Base-by-base conservation (phyloP, 2,329 filamentous ascomycete genomes). In the Penicillium corylophilum region DNA sequence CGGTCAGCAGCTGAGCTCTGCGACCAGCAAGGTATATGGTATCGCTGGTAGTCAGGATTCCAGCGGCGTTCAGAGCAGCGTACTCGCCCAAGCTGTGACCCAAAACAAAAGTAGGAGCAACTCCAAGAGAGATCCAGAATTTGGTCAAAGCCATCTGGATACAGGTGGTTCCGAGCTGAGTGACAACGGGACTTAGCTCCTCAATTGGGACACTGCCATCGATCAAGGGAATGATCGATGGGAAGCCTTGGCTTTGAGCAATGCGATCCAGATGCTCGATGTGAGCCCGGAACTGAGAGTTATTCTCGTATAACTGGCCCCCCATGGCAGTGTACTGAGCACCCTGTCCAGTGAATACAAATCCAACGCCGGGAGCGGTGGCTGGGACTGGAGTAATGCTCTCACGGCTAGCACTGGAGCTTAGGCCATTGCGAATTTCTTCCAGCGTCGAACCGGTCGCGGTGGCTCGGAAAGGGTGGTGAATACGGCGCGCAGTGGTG, bases 401-500 rank as follows among this genome's bases (percentile, higher is more conserved):
- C 13, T 63, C 60, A 18, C 60, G 56, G 39, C 42, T 57, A 24
- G 54, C 51, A 13, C 54, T 60, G 13, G 58, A 47, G 16, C 46
- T 55, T 36, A 70, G 44, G 6, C 35, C 46, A 16, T 46, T 39
- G 6, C 55, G 40, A 12, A 64, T 55, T 22, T 57, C 56, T 18
- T 56, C 57, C 40, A 63, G 26, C 15, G 60, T 61, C 2, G 64
- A 60, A 3, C 64, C 66, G 15, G 54, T 51, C 4, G 64, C 60
- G 33, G 58, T 57, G 1, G 64, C 59, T 22, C 67, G 57, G 55
- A 66, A 69, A 16, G 59, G 56, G 55, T 79, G 74, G 46, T 79
- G 77, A 8, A 70, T 64, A 2, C 77, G 72, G 29, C 78, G 69
- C 13, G 87, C 87, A 4, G 85, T 88, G 0, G 83, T 85, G 1